Conservation (phyloP, 306 rosid genomes). For the Benincasa hispida region DNA sequence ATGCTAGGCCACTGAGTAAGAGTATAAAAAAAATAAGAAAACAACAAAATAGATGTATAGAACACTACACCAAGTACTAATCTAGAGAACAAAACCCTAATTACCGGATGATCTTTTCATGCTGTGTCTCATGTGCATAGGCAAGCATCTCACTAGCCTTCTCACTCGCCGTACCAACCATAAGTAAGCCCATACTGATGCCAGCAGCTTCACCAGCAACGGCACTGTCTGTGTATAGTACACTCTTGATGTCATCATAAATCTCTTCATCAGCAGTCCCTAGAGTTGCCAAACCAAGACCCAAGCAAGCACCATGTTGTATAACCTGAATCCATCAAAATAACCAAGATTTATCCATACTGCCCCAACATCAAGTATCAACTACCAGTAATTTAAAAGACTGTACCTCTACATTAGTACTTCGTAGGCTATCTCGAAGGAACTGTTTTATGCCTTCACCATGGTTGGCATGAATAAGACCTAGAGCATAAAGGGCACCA, state of each 20-base stretch:
- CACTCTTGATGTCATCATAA: slow-evolving; percentile 74
- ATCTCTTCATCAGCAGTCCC: slow-evolving; percentile 95
- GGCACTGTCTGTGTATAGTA: slow-evolving; percentile 87
- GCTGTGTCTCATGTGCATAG: slow-evolving; percentile 96
- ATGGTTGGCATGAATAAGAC: slow-evolving; percentile 97
- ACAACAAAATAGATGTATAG: neutral
- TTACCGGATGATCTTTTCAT: slow-evolving; percentile 85
- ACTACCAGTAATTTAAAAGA: slow-evolving; percentile 1
- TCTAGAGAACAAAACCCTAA: slow-evolving; percentile 5
- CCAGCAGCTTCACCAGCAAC: slow-evolving; percentile 99
- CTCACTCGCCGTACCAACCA: slow-evolving; percentile 98
- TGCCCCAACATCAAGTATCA: neutral
- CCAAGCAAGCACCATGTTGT: slow-evolving; percentile 97
- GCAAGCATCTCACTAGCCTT: slow-evolving; percentile 95
- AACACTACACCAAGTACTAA: neutral
- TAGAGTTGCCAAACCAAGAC: slow-evolving; percentile 90
- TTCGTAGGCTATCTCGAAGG: slow-evolving; percentile 82
- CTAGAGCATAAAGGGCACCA: slow-evolving; percentile 93
- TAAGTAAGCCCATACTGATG: slow-evolving; percentile 89
- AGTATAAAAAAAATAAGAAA: neutral
- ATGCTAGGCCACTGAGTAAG: slow-evolving; percentile 63
- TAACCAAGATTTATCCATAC: neutral
- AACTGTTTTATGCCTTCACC: slow-evolving; percentile 97
- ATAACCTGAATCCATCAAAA: slow-evolving; percentile 52
- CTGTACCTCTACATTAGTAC: slow-evolving; percentile 83